Conservation (phyloP, 495 filamentous ascomycete species). For the Polyplosphaeria fusca region DNA sequence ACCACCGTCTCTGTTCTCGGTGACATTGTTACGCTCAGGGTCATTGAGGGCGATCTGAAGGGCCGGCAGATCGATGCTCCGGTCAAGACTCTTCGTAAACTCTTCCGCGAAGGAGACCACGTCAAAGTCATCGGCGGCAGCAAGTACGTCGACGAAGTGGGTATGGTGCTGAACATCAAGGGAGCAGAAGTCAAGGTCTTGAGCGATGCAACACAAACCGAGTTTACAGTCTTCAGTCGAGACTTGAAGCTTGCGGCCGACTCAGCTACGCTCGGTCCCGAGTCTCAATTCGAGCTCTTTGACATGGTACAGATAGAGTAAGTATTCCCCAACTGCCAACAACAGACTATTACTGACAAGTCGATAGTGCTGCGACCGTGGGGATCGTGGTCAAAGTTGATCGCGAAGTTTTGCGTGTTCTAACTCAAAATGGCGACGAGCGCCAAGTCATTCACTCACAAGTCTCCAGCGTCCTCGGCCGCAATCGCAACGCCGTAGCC, state of each 20-base stretch:
- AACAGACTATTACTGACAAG: conserved; percentile 38
- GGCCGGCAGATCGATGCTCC: conserved; percentile 91
- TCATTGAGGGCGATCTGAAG: conserved; percentile 76
- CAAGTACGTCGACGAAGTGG: conserved; percentile 86
- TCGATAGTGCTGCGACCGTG: conserved; percentile 69
- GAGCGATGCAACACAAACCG: conserved; percentile 83
- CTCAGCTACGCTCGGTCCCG: conserved; percentile 71
- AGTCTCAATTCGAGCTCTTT: conserved; percentile 83
- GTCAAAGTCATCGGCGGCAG: conserved; percentile 98
- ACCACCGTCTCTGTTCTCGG: conserved; percentile 81
- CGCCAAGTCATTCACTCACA: conserved; percentile 84
- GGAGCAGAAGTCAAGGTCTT: conserved; percentile 88
- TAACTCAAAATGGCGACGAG: conserved; percentile 84
- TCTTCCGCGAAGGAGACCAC: conserved; percentile 91
- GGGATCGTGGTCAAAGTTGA: conserved; percentile 93
- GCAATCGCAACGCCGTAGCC: conserved; percentile 76
- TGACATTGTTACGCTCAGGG: conserved; percentile 85
- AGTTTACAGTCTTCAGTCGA: conserved; percentile 97
- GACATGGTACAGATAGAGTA: conserved; percentile 93
- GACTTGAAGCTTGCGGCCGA: conserved; percentile 91
- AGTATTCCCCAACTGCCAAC: conserved; percentile 34
- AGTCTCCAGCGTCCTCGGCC: conserved; percentile 79
- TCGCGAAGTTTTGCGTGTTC: conserved; percentile 79
- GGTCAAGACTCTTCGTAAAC: conserved; percentile 86
- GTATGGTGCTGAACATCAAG: conserved; percentile 91